Evolutionary conservation across 2,329 filamentous ascomycete genomes (phyloP).

Genomic region (Penicillium carneum): DNA sequence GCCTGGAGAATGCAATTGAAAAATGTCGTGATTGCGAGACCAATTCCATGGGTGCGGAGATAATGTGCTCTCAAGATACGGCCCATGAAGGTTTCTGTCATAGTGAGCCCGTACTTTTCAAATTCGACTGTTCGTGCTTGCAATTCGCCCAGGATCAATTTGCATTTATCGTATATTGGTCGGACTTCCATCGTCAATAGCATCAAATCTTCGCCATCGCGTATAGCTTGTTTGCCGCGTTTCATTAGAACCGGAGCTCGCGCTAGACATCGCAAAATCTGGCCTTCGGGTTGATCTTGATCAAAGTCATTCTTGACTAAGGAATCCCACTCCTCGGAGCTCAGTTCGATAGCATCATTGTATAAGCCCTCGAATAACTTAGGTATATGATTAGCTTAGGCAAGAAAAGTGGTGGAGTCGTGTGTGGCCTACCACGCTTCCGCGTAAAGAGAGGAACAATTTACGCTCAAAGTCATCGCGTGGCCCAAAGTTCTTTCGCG

Average conservation of each 20-base stretch:
- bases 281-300: constrained; percentile 37
- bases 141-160: constrained; percentile 26
- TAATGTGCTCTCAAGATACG: constrained; percentile 40
- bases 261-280: constrained; percentile 43
- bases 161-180: constrained; percentile 35
- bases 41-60: constrained; percentile 46
- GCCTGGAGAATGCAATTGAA: constrained; percentile 46
- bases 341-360: constrained; percentile 45
- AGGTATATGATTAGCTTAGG: neutral
- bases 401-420: neutral
- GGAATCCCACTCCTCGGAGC: constrained; percentile 43
- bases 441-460: constrained; percentile 46
- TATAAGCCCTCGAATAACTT: constrained; percentile 49
- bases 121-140: constrained; percentile 26
- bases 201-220: constrained; percentile 16
- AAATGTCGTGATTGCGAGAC: constrained; percentile 40
- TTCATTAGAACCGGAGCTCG: constrained; percentile 42
- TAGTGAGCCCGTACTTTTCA: constrained; percentile 16
- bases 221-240: constrained; percentile 30
- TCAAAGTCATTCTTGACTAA: constrained; percentile 45
- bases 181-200: constrained; percentile 33
- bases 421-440: constrained; percentile 43
- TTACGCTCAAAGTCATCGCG: constrained; percentile 46
- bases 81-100: constrained; percentile 10
- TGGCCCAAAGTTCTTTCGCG: constrained; percentile 41